Evolutionary conservation across 345 rosid species (phyloP).

Genomic region (Orychophragmus violaceus): DNA sequence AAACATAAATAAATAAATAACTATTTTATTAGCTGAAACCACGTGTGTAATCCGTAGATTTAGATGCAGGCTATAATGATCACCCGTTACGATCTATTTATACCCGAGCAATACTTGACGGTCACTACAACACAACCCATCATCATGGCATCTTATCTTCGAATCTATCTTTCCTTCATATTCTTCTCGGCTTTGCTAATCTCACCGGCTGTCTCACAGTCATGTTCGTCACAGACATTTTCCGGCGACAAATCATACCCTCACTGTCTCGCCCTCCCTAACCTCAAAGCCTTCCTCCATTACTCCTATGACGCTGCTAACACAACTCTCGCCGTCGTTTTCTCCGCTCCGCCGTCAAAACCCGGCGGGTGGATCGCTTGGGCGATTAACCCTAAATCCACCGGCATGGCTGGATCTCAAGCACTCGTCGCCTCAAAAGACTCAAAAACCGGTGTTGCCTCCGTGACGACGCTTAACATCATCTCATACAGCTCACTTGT

Average conservation of each 20-base stretch:
- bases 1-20: background rate
- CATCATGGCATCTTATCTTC: constrained; percentile 14
- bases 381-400: constrained; percentile 65
- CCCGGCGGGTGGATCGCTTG: constrained; percentile 64
- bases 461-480: constrained; percentile 43
- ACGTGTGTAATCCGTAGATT: constrained; percentile 3
- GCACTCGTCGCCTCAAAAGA: constrained; percentile 47
- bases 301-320: constrained; percentile 61
- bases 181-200: constrained; percentile 25
- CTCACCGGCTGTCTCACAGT: constrained; percentile 45
- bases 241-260: constrained; percentile 34
- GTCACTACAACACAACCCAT: constrained; percentile 15
- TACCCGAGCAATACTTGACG: constrained; percentile 11
- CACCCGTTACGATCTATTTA: constrained; percentile 10
- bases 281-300: constrained; percentile 63
- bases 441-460: constrained; percentile 32
- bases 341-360: constrained; percentile 49
- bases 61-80: constrained; percentile 12
- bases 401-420: constrained; percentile 73
- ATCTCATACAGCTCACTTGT: constrained; percentile 26
- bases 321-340: constrained; percentile 57
- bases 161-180: constrained; percentile 2
- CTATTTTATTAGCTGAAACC: constrained; percentile 1
- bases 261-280: constrained; percentile 60
- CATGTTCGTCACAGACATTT: constrained; percentile 55